These are phyloP conservation scores for Gonium pectorale DNA, from an alignment of 139 green algal species.

Conservation along the genomic window DNA sequence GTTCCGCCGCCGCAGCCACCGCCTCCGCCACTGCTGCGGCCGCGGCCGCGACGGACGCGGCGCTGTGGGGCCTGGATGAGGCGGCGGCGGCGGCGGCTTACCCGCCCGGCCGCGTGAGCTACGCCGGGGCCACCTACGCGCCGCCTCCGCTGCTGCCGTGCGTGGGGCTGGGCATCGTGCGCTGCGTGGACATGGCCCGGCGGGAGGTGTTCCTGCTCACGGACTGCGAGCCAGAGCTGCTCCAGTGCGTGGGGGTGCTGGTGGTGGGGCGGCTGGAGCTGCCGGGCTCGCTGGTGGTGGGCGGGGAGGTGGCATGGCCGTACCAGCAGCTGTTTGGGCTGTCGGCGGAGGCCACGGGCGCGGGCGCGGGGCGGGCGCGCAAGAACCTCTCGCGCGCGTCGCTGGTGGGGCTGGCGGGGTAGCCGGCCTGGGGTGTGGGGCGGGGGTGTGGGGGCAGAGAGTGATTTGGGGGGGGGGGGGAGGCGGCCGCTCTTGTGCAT, in stretches of 20 bases:
- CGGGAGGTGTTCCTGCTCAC: constrained; percentile 75
- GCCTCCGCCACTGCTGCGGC: background rate
- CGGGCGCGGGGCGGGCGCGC: constrained; percentile 67
- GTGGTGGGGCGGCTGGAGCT: constrained; percentile 79
- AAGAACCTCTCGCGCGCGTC: constrained; percentile 74
- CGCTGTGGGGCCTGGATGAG: background rate
- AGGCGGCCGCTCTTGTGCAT: too few relatives aligned
- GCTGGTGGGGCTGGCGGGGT: constrained; percentile 44
- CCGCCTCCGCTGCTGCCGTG: constrained; percentile 61
- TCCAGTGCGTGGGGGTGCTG: constrained; percentile 65
- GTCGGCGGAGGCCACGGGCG: constrained; percentile 68
- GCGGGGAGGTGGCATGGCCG: constrained; percentile 35
- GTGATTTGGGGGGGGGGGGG: too few relatives aligned
- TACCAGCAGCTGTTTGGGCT: constrained; percentile 69
- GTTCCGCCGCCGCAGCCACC: background rate
- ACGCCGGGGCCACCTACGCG: background rate
- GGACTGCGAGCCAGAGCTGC: constrained; percentile 31
- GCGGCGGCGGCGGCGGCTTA: constrained; percentile 7
- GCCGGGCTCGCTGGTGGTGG: constrained; percentile 70
- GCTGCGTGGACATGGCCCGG: constrained; percentile 62
- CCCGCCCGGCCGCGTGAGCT: constrained; percentile 15
- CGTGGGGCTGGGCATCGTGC: constrained; percentile 81
- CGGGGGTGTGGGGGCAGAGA: too few relatives aligned
- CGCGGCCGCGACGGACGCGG: background rate
- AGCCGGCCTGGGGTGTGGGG: too few relatives aligned